These are phyloP conservation scores for Collybia mongolica DNA, from an alignment of 768 basidiomycete species.

Conservation along the genomic window DNA sequence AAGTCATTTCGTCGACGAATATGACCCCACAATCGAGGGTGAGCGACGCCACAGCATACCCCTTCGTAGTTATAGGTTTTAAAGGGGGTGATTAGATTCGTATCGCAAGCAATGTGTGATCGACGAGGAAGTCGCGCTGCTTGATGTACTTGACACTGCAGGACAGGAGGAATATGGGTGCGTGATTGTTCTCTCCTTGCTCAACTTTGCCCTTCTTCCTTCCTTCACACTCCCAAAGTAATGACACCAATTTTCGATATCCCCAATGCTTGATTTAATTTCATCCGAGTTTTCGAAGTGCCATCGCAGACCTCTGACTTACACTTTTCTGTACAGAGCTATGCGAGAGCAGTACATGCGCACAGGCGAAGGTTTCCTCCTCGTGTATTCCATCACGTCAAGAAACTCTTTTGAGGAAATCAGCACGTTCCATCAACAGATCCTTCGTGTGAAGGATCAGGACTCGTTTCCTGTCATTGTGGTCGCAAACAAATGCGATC, in stretches of 20 bases:
- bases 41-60: constrained; percentile 9
- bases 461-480: constrained; percentile 95
- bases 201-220: constrained; percentile 4
- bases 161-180: constrained; percentile 98
- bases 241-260: neutral
- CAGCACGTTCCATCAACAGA: constrained; percentile 93
- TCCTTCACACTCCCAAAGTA: neutral
- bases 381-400: constrained; percentile 98
- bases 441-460: constrained; percentile 94
- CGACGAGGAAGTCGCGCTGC: constrained; percentile 93
- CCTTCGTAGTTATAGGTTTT: neutral
- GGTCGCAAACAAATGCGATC: constrained; percentile 97
- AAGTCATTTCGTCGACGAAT: constrained; percentile 90
- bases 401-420: constrained; percentile 98
- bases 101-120: constrained; percentile 96
- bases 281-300: neutral
- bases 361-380: constrained; percentile 95
- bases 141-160: constrained; percentile 94
- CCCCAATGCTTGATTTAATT: neutral
- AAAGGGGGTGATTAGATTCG: constrained; percentile 57
- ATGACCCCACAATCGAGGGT: constrained; percentile 96
- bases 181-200: constrained; percentile 14
- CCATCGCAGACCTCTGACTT: constrained; percentile 1
- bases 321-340: constrained; percentile 50
- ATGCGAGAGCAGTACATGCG: constrained; percentile 99